phyloP scores from a whole-genome alignment of 2,329 filamentous ascomycete species.

The Aspergillus viridinutans region DNA sequence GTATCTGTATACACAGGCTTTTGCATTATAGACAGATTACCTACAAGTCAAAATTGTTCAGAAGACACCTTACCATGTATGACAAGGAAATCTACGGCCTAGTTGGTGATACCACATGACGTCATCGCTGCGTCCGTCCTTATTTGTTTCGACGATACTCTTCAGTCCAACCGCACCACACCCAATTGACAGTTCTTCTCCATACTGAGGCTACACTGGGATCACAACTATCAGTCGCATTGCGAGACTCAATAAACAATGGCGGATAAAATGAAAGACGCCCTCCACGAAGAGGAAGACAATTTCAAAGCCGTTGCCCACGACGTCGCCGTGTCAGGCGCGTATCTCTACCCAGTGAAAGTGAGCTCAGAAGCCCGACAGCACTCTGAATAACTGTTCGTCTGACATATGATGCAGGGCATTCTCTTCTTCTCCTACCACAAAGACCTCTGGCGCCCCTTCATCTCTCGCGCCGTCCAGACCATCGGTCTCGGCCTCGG shows the following conservation, averaged over 20 bases:
- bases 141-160: background rate
- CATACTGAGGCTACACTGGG: background rate
- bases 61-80: background rate
- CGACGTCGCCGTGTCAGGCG: slow-evolving; percentile 68
- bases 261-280: slow-evolving; percentile 52
- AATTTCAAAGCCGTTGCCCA: slow-evolving; percentile 60
- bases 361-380: slow-evolving; percentile 30
- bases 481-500: slow-evolving; percentile 67
- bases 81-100: background rate
- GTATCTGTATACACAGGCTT: background rate
- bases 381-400: background rate
- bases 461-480: slow-evolving; percentile 53
- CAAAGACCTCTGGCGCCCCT: slow-evolving; percentile 56
- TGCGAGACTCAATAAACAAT: slow-evolving; percentile 19
- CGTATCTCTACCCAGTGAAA: slow-evolving; percentile 83
- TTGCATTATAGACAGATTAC: background rate
- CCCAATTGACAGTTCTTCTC: background rate
- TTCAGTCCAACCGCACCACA: background rate
- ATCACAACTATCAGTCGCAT: background rate
- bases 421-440: slow-evolving; percentile 58
- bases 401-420: slow-evolving; percentile 42
- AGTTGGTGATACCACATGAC: background rate
- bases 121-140: background rate
- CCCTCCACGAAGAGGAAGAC: slow-evolving; percentile 65
- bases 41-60: background rate